Base-by-base conservation (phyloP, 352 stramenopile species). In the Phytophthora nicotianae region DNA sequence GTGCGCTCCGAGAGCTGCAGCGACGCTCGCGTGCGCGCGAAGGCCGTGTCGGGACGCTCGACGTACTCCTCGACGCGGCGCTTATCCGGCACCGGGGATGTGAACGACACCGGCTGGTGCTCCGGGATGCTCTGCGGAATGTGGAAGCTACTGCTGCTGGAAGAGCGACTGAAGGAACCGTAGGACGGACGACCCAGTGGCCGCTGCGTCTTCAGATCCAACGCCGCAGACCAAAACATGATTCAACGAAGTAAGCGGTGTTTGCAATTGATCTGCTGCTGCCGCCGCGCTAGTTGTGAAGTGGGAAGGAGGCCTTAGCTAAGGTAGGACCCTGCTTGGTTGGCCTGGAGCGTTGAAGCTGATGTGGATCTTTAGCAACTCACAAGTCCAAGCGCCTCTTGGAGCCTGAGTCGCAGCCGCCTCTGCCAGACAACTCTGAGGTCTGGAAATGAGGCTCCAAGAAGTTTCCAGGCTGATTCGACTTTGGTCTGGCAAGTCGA, bases 41-140 rank as follows among this genome's bases (percentile, higher is more conserved):
- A 50, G 14, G 52, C 64, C 33, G 64, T 74, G 42, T 64, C 57
- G 6, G 56, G 65, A 10, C 65, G 52, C 45, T 76, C 68, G 14
- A 57, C 20, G 26, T 76, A 76, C 50, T 76, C 68, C 26, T 76
- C 68, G 6, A 74, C 41, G 16, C 54, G 68, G 29, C 62, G 52
- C 33, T 43, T 5, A 21, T 71, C 56, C 24, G 58, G 58, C 24
- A 72, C 23, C 16, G 82, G 82, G 2, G 80, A 83, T 38, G 68
- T 72, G 40, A 91, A 91, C 33, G 77, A 78, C 32, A 90, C 61
- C 16, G 72, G 75, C 41, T 90, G 77, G 74, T 92, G 73, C 51
- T 92, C 83, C 2, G 83, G 83, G 55, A 92, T 92, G 59, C 81
- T 91, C 66, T 89, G 70, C 16, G 82, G 80, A 51, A 91, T 88